These are phyloP conservation scores for Ustulina deusta DNA, from an alignment of 2,329 filamentous ascomycete genomes.

Conservation along the genomic window DNA sequence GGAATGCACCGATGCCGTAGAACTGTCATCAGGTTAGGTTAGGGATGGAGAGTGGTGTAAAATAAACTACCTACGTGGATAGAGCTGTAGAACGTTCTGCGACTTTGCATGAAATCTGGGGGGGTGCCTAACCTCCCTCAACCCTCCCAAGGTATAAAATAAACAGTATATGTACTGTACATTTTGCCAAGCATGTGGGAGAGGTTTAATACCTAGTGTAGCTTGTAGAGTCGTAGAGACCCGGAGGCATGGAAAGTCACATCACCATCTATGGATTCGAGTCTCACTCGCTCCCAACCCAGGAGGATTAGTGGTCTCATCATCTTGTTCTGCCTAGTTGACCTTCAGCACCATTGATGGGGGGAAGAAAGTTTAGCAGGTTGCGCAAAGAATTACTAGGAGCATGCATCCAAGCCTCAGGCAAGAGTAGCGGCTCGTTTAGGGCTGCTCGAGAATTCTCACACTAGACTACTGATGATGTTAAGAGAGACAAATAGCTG, in stretches of 20 bases:
- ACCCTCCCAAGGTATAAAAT: background rate
- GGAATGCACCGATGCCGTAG: background rate
- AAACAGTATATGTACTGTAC: conserved; percentile 23
- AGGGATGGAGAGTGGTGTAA: background rate
- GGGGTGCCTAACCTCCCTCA: conserved; percentile 15
- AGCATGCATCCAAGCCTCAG: no score
- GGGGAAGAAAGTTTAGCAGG: background rate
- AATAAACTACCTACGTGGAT: background rate
- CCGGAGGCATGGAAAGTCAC: conserved; percentile 27
- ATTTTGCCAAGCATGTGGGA: conserved; percentile 23
- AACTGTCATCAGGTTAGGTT: background rate
- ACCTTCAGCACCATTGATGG: background rate
- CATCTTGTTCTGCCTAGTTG: conserved; percentile 6
- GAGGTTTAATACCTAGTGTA: conserved; percentile 11
- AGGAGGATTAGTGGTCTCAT: conserved; percentile 12
- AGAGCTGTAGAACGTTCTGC: background rate
- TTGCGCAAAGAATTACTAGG: background rate
- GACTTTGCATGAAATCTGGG: conserved; percentile 5
- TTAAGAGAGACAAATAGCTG: conserved; percentile 1
- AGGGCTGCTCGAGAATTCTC: conserved; percentile 1
- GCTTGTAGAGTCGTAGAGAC: conserved; percentile 10
- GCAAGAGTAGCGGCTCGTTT: conserved; percentile 12
- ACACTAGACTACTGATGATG: background rate
- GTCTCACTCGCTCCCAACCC: conserved; percentile 4
- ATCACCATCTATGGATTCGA: conserved; percentile 17